A percentile compares a stretch with the other conserved stretches of the same genome.
Conservation (phyloP, 306 rosid genomes). For the Vigna mungo region DNA sequence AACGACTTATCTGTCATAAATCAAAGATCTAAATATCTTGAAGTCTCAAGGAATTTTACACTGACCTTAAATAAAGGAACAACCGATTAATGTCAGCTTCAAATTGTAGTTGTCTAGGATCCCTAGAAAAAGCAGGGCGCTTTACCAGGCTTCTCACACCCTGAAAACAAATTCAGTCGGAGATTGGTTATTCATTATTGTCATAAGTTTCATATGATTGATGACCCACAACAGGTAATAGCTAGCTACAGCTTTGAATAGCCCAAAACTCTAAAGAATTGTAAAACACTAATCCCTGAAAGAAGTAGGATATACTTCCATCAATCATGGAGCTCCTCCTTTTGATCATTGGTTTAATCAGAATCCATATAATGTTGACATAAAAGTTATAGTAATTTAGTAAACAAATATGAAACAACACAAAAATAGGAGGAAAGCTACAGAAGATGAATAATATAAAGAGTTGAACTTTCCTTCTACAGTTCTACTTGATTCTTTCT, state of each 20-base stretch:
- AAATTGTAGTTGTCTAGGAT: conserved; percentile 80
- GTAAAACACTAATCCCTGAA: background rate
- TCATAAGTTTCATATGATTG: conserved; percentile 13
- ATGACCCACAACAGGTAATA: conserved; percentile 7
- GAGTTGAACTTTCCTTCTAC: background rate
- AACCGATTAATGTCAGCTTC: conserved; percentile 86
- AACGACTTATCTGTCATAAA: background rate
- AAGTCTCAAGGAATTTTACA: conserved; percentile 8
- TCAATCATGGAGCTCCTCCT: background rate
- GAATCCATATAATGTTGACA: background rate
- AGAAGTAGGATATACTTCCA: conserved; percentile 19
- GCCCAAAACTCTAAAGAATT: conserved; percentile 18
- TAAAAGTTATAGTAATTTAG: conserved; percentile 8
- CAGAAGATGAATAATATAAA: background rate
- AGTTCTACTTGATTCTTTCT: background rate
- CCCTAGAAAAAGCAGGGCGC: conserved; percentile 61
- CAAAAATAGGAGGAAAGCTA: background rate
- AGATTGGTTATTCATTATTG: background rate
- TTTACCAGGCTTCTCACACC: conserved; percentile 72
- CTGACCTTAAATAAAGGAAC: conserved; percentile 83
- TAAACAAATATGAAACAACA: background rate
- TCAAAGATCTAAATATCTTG: background rate
- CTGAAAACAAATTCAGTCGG: conserved; percentile 49
- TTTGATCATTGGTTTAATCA: background rate
- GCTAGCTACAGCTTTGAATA: conserved; percentile 12